Percentiles rank a stretch among this genome's conserved stretches.
Evolutionary conservation across 2,329 filamentous ascomycete genomes (phyloP).

Genomic region (Neonectria neomacrospora): DNA sequence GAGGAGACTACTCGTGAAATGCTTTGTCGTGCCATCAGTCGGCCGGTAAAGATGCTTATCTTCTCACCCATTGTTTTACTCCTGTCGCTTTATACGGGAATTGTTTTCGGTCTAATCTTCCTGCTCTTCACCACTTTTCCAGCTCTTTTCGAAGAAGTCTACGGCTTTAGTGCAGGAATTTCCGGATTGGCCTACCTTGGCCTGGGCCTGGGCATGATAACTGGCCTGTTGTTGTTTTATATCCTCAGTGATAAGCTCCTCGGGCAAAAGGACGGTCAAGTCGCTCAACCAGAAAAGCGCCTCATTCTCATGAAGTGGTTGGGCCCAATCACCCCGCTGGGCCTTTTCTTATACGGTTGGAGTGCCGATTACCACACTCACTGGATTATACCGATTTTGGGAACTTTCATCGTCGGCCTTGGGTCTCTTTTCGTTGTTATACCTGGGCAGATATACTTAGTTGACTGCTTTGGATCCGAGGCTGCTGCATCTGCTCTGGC

Average conservation of each 20-base stretch:
- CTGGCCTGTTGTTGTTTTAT: slow-evolving; percentile 38
- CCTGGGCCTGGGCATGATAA: slow-evolving; percentile 55
- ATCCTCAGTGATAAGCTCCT: slow-evolving; percentile 33
- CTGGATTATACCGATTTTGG: slow-evolving; percentile 70
- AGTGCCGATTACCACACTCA: slow-evolving; percentile 60
- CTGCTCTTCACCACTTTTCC: slow-evolving; percentile 52
- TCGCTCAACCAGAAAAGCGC: slow-evolving; percentile 56
- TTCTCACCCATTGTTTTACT: slow-evolving; percentile 65
- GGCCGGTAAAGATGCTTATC: slow-evolving; percentile 61
- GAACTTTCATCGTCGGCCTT: slow-evolving; percentile 61
- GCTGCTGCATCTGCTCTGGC: slow-evolving; percentile 42
- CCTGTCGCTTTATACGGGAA: slow-evolving; percentile 49
- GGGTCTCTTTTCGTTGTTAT: slow-evolving; percentile 54
- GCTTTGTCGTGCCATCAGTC: slow-evolving; percentile 49
- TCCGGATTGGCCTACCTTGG: slow-evolving; percentile 57
- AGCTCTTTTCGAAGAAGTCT: slow-evolving; percentile 49
- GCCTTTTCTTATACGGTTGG: slow-evolving; percentile 70
- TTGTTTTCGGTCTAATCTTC: slow-evolving; percentile 52
- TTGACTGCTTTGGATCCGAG: slow-evolving; percentile 37
- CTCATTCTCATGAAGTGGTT: slow-evolving; percentile 67
- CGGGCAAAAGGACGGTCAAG: background rate
- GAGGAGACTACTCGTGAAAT: slow-evolving; percentile 31
- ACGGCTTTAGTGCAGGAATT: slow-evolving; percentile 44
- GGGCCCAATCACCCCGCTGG: slow-evolving; percentile 62
- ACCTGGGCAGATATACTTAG: slow-evolving; percentile 39